Evolutionary conservation across 1,284 basidiomycete species (phyloP), one percentile per base, ranked within the genome.

Genomic region (Sporisorium exsertum): DNA sequence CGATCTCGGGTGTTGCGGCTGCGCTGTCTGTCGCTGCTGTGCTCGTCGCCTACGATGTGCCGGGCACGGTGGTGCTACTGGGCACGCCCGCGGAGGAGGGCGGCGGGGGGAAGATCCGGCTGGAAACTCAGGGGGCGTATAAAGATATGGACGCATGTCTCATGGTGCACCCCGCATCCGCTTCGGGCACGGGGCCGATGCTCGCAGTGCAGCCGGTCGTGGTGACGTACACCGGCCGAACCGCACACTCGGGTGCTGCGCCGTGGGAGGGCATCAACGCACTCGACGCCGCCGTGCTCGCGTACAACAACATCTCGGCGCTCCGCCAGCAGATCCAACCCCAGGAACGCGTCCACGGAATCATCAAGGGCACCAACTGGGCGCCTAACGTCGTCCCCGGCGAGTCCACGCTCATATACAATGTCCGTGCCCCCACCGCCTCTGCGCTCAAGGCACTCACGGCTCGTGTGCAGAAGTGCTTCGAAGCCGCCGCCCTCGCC

Each of bases 21-120:
- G 91, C 93, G 9, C 85, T 93, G 56, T 91, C 90, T 6, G 87
- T 93, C 58, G 92, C 91, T 79, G 88, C 88, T 32, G 91, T 91
- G 7, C 85, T 94, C 79, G 65, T 71, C 5, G 87, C 89, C 64
- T 89, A 91, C 78, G 86, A 90, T 76, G 88, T 93, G 42, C 80
- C 90, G 2, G 94, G 93, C 2, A 92, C 88, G 59, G 88, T 95
- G 16, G 87, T 94, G 50, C 88, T 95, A 32, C 87, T 95, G 5
- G 94, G 94, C 26, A 95, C 94, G 5, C 94, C 94, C 88, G 94
- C 92, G 16, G 94, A 95, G 86, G 94, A 95, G 86, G 87, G 87
- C 13, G 92, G 91, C 2, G 91, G 89, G 20, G 93, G 94, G 26
- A 95, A 95, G 86, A 88, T 91, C 57, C 87, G 89, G 46, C 87